Conservation (phyloP, 148 eudicot species). For the Rhododendron simsii region DNA sequence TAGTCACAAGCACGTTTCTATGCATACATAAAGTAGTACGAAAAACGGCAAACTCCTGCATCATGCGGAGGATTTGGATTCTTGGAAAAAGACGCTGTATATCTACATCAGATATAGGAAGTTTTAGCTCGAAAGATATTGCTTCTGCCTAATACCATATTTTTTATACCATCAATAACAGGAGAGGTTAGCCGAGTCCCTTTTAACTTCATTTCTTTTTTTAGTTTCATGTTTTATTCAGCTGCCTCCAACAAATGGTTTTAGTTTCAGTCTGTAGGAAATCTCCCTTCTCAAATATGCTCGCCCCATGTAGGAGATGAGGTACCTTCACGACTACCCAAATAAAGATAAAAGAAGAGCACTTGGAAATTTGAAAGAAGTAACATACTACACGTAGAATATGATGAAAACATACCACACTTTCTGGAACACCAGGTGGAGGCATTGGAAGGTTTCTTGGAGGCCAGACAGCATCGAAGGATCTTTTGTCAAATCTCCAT, state of each 20-base stretch:
- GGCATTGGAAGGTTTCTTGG: constrained; percentile 89
- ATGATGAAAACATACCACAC: constrained; percentile 65
- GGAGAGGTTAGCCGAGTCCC: background rate
- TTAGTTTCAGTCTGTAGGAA: background rate
- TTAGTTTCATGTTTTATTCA: background rate
- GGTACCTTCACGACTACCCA: background rate
- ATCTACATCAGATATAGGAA: background rate
- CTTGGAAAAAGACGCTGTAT: background rate
- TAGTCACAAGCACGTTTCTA: background rate
- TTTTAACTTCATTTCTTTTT: background rate
- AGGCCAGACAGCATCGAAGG: constrained; percentile 56
- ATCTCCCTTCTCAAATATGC: background rate
- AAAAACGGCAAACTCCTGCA: background rate
- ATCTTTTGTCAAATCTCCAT: constrained; percentile 99
- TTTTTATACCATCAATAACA: background rate
- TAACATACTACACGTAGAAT: background rate
- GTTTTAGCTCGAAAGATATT: background rate
- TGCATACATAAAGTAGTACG: background rate
- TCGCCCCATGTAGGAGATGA: background rate
- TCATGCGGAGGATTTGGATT: background rate
- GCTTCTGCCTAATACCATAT: background rate
- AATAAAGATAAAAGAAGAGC: background rate
- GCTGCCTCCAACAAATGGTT: background rate
- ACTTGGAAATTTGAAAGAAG: constrained; percentile 1
- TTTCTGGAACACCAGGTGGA: constrained; percentile 95